Evolutionary conservation across 176 grass and related monocot genomes (phyloP).

Genomic region (Triticum turgidum): DNA sequence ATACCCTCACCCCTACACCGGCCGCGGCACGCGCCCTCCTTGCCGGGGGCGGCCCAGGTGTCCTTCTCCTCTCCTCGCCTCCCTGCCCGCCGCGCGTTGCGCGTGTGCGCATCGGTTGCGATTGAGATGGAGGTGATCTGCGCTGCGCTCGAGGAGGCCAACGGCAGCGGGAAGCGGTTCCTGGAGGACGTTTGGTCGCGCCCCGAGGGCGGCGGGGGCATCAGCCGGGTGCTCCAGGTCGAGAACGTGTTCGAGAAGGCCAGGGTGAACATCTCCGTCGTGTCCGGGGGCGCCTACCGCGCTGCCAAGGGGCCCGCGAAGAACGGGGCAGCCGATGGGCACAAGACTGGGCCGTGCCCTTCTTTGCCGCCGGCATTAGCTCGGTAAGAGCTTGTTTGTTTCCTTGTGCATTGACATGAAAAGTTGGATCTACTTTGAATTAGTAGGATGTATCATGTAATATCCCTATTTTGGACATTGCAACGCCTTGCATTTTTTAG

Average conservation of each 20-base stretch:
- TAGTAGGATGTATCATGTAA: background rate
- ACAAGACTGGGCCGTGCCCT: slow-evolving; percentile 78
- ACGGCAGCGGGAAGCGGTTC: slow-evolving; percentile 62
- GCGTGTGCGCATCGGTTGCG: slow-evolving; percentile 56
- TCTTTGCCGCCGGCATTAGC: slow-evolving; percentile 90
- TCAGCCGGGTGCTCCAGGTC: no score
- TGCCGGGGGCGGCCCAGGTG: background rate
- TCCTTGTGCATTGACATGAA: background rate
- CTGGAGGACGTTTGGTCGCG: slow-evolving; percentile 95
- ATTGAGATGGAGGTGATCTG: slow-evolving; percentile 96
- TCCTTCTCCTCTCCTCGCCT: background rate
- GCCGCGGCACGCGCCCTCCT: background rate
- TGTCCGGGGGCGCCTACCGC: no score
- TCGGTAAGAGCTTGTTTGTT: slow-evolving; percentile 50
- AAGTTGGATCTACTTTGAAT: background rate
- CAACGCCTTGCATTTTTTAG: background rate
- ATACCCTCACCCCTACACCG: background rate
- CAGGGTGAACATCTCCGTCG: no score
- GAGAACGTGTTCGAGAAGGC: no score
- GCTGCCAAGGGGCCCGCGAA: no score
- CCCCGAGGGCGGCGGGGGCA: background rate
- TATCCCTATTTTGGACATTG: background rate
- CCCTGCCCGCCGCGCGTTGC: slow-evolving; percentile 7
- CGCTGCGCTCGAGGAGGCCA: slow-evolving; percentile 74
- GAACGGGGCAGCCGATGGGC: background rate